Conservation (phyloP, 148 eudicot species). For the Oxyria digyna region DNA sequence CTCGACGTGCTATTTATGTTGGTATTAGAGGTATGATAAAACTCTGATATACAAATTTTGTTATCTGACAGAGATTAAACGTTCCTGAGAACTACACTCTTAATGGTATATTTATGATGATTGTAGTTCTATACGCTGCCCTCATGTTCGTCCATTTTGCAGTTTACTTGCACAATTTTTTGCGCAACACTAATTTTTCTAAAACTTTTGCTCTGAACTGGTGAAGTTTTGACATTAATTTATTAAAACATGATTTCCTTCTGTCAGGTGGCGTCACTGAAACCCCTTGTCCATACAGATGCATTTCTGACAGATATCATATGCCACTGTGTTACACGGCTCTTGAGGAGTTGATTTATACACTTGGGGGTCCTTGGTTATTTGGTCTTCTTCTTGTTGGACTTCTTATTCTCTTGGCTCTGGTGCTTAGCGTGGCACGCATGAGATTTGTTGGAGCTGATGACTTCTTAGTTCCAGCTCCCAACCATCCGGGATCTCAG, state of each 20-base stretch:
- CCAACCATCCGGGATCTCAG: conserved; percentile 85
- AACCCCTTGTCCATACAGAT: conserved; percentile 79
- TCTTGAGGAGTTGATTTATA: conserved; percentile 87
- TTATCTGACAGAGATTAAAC: not conserved
- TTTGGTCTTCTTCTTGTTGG: conserved; percentile 83
- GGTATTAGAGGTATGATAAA: conserved; percentile 54
- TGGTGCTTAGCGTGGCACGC: conserved; percentile 93
- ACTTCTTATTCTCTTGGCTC: conserved; percentile 65
- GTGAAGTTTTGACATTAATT: not conserved
- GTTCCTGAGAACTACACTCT: not conserved
- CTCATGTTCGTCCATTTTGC: not conserved
- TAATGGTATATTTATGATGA: not conserved
- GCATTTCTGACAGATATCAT: conserved; percentile 86
- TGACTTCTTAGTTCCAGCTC: conserved; percentile 77
- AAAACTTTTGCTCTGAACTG: not conserved
- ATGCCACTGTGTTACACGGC: conserved; percentile 92
- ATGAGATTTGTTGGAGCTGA: conserved; percentile 86
- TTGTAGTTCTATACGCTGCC: not conserved
- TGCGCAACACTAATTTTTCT: not conserved
- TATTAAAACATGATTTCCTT: not conserved
- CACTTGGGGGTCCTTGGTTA: conserved; percentile 95
- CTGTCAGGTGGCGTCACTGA: conserved; percentile 78
- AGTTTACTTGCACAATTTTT: not conserved
- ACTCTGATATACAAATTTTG: not conserved
- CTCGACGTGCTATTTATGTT: conserved; percentile 62